Evolutionary conservation across 2,329 filamentous ascomycete genomes (phyloP).

Genomic region (Aspergillus sp.): DNA sequence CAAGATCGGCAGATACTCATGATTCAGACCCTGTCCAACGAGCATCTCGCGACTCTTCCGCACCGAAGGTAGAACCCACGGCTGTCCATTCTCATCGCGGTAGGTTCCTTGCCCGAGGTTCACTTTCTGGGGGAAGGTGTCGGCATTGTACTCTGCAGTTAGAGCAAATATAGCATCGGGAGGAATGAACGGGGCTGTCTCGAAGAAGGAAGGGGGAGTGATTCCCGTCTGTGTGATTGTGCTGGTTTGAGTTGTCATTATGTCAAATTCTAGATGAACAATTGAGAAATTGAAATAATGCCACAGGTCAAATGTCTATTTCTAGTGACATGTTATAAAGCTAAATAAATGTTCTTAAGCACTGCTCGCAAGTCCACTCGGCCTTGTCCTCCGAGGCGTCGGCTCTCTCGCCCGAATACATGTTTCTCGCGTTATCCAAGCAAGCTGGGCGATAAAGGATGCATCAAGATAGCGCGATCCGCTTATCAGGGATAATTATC

Average conservation of each 20-base stretch:
- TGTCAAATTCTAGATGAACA: neutral
- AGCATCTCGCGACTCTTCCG: constrained; percentile 48
- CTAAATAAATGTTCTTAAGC: neutral
- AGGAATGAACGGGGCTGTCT: constrained; percentile 19
- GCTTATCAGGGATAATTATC: neutral
- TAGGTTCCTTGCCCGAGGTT: constrained; percentile 93
- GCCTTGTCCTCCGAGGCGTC: neutral
- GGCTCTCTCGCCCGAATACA: neutral
- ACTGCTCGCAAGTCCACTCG: neutral
- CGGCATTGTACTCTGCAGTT: constrained; percentile 63
- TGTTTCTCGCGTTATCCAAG: neutral
- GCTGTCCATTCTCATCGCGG: constrained; percentile 85
- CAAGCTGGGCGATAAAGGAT: neutral
- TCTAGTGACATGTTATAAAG: no score
- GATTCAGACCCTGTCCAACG: constrained; percentile 72
- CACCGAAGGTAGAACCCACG: constrained; percentile 90
- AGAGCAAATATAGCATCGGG: constrained; percentile 29
- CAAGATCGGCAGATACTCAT: constrained; percentile 95
- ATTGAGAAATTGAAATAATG: neutral
- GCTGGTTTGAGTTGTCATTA: neutral
- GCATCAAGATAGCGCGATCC: neutral
- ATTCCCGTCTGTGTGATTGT: neutral
- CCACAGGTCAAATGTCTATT: no score
- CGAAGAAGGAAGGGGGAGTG: constrained; percentile 17
- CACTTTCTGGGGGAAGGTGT: constrained; percentile 73